phyloP scores from a whole-genome alignment of 805 yeast genomes.

The Clavispora phyllophila region DNA sequence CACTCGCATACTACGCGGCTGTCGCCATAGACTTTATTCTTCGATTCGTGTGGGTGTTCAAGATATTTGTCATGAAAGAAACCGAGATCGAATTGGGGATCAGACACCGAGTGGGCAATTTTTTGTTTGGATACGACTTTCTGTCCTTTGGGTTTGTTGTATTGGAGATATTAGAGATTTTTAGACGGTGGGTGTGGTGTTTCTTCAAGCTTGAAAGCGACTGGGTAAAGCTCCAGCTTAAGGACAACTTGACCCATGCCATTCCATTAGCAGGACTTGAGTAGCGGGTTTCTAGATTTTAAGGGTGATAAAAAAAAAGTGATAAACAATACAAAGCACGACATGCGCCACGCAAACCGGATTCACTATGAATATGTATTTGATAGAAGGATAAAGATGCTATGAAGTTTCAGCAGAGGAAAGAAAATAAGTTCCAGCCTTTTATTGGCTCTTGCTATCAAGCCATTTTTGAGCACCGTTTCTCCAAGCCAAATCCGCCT shows the following conservation, averaged over 20 bases:
- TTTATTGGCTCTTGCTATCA: constrained; percentile 17
- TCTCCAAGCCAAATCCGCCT: constrained; percentile 46
- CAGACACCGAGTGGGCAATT: constrained; percentile 13
- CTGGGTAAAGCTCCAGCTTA: constrained; percentile 31
- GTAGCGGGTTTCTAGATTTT: constrained; percentile 1
- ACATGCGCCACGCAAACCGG: neutral
- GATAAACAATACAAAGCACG: neutral
- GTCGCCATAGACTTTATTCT: constrained; percentile 56
- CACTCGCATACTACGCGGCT: constrained; percentile 48
- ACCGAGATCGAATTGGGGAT: constrained; percentile 16
- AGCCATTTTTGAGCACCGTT: constrained; percentile 42
- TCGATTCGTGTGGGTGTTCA: constrained; percentile 74
- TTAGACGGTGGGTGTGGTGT: constrained; percentile 89
- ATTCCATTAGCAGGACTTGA: constrained; percentile 9
- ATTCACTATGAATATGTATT: neutral
- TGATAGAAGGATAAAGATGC: neutral
- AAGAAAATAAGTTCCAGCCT: neutral
- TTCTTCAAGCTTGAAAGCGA: constrained; percentile 81
- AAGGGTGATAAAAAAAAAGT: neutral
- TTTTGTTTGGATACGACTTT: constrained; percentile 34
- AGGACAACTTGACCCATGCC: constrained; percentile 13
- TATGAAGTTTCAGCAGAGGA: neutral
- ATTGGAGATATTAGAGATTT: constrained; percentile 67
- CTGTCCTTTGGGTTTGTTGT: constrained; percentile 55
- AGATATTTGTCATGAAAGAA: constrained; percentile 37